Percentiles rank a stretch among this genome's conserved stretches.
phyloP scores from a whole-genome alignment of 495 filamentous ascomycete species.

The Aspergillus haitiensis region DNA sequence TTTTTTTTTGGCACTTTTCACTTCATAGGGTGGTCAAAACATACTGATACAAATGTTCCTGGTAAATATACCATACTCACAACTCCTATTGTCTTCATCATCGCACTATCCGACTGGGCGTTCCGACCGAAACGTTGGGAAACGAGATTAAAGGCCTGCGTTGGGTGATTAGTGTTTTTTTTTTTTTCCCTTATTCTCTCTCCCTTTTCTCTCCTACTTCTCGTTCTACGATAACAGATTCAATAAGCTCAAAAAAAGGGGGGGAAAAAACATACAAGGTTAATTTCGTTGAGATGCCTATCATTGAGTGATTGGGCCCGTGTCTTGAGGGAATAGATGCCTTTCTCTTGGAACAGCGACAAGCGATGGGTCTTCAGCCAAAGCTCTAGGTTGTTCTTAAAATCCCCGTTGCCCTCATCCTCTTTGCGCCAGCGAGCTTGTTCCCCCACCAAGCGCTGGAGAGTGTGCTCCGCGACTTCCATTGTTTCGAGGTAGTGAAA shows the following conservation, averaged over 20 bases:
- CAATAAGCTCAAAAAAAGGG: background rate
- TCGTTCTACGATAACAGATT: background rate
- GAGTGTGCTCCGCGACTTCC: slow-evolving; percentile 37
- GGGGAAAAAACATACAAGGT: slow-evolving; percentile 30
- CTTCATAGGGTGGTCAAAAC: slow-evolving; percentile 1
- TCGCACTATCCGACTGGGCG: slow-evolving; percentile 35
- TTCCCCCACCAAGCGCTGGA: slow-evolving; percentile 36
- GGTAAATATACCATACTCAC: slow-evolving; percentile 42
- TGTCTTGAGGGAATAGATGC: slow-evolving; percentile 24
- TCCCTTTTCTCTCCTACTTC: too few relatives aligned
- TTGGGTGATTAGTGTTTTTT: slow-evolving; percentile 1
- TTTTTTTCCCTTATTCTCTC: slow-evolving; percentile 22
- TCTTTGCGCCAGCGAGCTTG: slow-evolving; percentile 26
- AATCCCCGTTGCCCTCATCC: background rate
- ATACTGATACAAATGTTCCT: slow-evolving; percentile 41
- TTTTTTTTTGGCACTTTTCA: too few relatives aligned
- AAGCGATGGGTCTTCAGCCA: slow-evolving; percentile 21
- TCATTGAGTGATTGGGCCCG: slow-evolving; percentile 29
- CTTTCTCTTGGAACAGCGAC: slow-evolving; percentile 19
- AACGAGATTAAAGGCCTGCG: slow-evolving; percentile 33
- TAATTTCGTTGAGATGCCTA: slow-evolving; percentile 45
- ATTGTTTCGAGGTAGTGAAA: slow-evolving; percentile 49
- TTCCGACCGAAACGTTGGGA: slow-evolving; percentile 34
- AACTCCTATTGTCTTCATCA: slow-evolving; percentile 36
- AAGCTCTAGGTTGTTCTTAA: background rate